Conservation (phyloP, 1,284 basidiomycete species). For the Porodaedalea pini region DNA sequence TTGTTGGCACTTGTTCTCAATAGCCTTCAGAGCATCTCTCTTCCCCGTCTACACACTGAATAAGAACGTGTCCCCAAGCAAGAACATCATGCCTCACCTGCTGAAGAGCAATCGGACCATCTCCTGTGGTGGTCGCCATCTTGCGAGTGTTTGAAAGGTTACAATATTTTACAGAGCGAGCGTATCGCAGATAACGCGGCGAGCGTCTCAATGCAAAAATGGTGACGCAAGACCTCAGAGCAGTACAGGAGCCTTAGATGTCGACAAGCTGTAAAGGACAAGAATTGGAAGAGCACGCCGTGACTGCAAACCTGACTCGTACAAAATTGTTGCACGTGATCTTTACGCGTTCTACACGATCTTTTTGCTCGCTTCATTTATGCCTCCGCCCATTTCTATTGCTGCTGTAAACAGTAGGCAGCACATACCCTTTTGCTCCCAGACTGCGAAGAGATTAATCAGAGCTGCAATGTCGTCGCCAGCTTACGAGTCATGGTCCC, state of each 20-base stretch:
- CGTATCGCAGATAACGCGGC: constrained; percentile 12
- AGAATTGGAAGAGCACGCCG: too few relatives aligned
- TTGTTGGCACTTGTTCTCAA: constrained; percentile 84
- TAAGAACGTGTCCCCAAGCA: neutral
- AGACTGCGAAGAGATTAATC: constrained; percentile 6
- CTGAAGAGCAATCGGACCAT: constrained; percentile 20
- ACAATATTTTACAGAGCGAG: constrained; percentile 14
- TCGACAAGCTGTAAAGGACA: neutral
- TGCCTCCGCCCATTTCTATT: neutral
- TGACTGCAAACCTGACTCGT: neutral
- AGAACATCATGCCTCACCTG: constrained; percentile 33
- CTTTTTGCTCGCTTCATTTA: neutral
- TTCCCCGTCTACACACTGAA: constrained; percentile 76
- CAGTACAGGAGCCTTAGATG: neutral
- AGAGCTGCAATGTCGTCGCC: constrained; percentile 19
- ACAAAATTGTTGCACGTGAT: constrained; percentile 5
- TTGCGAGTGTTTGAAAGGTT: neutral
- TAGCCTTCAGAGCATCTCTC: constrained; percentile 78
- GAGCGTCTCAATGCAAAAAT: constrained; percentile 9
- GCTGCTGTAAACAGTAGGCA: neutral
- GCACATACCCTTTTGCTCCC: neutral
- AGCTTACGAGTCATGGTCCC: constrained; percentile 55
- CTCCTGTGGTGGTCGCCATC: constrained; percentile 15
- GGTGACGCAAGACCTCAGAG: neutral
- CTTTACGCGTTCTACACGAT: neutral